Percentiles rank a stretch among this genome's conserved stretches.
Evolutionary conservation across 805 yeast genomes (phyloP).

Genomic region (Metschnikowia picachoensis): DNA sequence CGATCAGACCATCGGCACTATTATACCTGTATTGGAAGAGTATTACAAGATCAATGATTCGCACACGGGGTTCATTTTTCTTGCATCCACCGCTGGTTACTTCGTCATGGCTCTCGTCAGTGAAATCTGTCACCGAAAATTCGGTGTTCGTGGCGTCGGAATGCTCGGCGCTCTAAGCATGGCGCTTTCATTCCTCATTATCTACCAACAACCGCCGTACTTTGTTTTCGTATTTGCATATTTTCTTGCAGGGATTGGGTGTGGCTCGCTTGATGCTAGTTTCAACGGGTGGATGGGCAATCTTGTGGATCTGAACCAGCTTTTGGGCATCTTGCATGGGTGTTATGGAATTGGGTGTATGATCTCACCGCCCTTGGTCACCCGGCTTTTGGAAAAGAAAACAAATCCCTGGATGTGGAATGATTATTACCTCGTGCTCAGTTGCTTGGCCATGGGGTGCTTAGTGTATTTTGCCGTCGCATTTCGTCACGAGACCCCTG

Average conservation of each 20-base stretch:
- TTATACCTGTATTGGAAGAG: slow-evolving; percentile 48
- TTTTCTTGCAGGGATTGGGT: slow-evolving; percentile 46
- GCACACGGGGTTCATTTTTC: slow-evolving; percentile 45
- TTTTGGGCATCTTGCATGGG: slow-evolving; percentile 51
- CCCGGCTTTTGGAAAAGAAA: slow-evolving; percentile 36
- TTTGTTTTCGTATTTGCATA: slow-evolving; percentile 36
- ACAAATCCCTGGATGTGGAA: slow-evolving; percentile 45
- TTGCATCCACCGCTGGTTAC: slow-evolving; percentile 54
- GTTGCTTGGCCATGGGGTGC: slow-evolving; percentile 22
- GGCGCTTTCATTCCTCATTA: slow-evolving; percentile 35
- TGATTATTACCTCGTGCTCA: slow-evolving; percentile 39
- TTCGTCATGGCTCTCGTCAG: slow-evolving; percentile 48
- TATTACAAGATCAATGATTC: slow-evolving; percentile 48
- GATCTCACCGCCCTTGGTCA: slow-evolving; percentile 45
- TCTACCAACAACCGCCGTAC: slow-evolving; percentile 42
- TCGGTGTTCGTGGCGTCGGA: slow-evolving; percentile 50
- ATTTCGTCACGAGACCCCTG: slow-evolving; percentile 43
- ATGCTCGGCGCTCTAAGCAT: slow-evolving; percentile 32
- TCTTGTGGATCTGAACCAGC: slow-evolving; percentile 44
- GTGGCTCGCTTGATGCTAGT: slow-evolving; percentile 54
- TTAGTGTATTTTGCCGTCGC: slow-evolving; percentile 19
- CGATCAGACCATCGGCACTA: slow-evolving; percentile 60
- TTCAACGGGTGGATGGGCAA: slow-evolving; percentile 52
- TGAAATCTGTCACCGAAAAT: slow-evolving; percentile 34
- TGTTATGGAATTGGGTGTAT: slow-evolving; percentile 53